Evolutionary conservation across 73 alveolate species (phyloP).

Genomic region (Diophrys sp.): DNA sequence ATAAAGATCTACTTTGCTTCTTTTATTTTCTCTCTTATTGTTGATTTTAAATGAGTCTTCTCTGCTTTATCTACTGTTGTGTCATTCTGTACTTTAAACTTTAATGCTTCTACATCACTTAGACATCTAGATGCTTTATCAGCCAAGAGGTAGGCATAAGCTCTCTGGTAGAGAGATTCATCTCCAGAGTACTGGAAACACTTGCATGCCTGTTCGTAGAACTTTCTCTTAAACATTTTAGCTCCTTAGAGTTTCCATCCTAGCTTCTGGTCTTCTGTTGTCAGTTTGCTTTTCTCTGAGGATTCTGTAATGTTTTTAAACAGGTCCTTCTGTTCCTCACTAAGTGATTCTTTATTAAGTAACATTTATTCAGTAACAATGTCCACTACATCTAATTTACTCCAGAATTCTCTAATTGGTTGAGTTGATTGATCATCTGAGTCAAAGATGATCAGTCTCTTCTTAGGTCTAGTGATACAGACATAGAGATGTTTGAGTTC

Average conservation of each 20-base stretch:
- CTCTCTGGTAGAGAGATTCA: constrained; percentile 47
- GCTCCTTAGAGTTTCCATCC: constrained; percentile 80
- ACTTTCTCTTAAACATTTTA: constrained; percentile 75
- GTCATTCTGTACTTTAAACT: constrained; percentile 17
- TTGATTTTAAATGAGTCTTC: constrained; percentile 27
- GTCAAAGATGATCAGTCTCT: constrained; percentile 8
- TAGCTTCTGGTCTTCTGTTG: constrained; percentile 7
- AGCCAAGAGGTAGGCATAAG: constrained; percentile 67
- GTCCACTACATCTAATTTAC: not conserved
- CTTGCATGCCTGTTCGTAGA: constrained; percentile 69
- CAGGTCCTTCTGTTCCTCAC: not conserved
- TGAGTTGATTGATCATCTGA: not conserved
- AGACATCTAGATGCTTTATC: constrained; percentile 42
- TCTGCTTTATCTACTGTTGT: constrained; percentile 15
- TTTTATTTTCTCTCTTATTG: constrained; percentile 17
- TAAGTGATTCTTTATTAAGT: not conserved
- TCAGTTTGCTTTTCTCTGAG: not conserved
- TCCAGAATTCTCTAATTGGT: not conserved
- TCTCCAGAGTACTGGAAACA: constrained; percentile 73
- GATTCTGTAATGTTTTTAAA: not conserved
- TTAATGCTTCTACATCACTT: constrained; percentile 41
- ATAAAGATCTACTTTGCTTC: constrained; percentile 29
- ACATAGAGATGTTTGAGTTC: constrained; percentile 84
- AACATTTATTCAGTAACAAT: not conserved
- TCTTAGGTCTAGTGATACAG: constrained; percentile 85